These are phyloP conservation scores for Pseudocercospora fuligena DNA, from an alignment of 2,329 filamentous ascomycete genomes.

Conservation along the genomic window DNA sequence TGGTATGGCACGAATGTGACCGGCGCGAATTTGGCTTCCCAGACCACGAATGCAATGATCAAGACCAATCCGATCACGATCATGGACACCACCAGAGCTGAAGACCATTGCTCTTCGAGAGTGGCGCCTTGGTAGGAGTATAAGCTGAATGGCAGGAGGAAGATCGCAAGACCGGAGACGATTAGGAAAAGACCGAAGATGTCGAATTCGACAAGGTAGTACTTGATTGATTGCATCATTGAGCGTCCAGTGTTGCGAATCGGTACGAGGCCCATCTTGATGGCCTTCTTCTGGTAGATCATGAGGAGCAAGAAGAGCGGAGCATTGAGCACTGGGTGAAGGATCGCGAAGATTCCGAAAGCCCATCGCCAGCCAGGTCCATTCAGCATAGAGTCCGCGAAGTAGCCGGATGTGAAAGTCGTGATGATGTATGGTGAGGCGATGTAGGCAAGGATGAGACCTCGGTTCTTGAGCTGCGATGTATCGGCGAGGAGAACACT, in stretches of 20 bases:
- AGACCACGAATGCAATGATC: constrained; percentile 55
- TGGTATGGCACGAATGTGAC: constrained; percentile 62
- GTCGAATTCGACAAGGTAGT: constrained; percentile 39
- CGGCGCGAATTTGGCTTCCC: constrained; percentile 62
- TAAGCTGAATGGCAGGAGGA: constrained; percentile 72
- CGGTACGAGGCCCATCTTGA: constrained; percentile 32
- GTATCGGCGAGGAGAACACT: constrained; percentile 40
- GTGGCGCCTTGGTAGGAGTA: constrained; percentile 34
- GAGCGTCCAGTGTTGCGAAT: constrained; percentile 29
- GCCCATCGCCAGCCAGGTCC: constrained; percentile 38
- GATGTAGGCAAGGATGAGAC: constrained; percentile 36
- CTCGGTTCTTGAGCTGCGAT: constrained; percentile 36
- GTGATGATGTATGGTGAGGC: constrained; percentile 40
- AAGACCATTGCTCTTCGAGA: constrained; percentile 42
- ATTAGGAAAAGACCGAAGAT: constrained; percentile 36
- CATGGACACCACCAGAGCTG: constrained; percentile 45
- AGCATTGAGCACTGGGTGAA: constrained; percentile 33
- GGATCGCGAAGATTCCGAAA: constrained; percentile 39
- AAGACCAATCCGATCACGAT: constrained; percentile 37
- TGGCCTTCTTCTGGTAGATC: constrained; percentile 33
- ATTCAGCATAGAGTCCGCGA: constrained; percentile 33
- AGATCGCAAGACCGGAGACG: constrained; percentile 61
- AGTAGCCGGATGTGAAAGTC: constrained; percentile 34
- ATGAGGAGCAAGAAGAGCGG: constrained; percentile 34
- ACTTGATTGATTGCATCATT: constrained; percentile 25